Base-by-base conservation (phyloP, 1,139 yeast genomes). In the Kodamaea plutei region DNA sequence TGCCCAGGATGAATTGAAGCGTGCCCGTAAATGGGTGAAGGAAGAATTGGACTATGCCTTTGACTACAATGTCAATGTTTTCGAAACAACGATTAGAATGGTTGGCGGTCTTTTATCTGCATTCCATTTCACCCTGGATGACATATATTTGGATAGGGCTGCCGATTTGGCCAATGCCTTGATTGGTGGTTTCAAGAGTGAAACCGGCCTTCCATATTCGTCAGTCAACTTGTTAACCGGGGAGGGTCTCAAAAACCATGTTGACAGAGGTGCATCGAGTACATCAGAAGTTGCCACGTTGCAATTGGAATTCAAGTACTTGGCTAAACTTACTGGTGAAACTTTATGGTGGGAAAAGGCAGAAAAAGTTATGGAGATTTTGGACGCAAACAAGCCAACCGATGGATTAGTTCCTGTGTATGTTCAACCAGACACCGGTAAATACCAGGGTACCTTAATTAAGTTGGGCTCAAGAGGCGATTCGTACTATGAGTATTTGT, bases 31-130 rank as follows among this genome's bases (percentile, higher is more conserved):
- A 3, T 91, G 96, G 96, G 82, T 89, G 32, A 68, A 70, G 33
- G 63, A 76, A 30, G 76, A 69, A 26, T 57, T 68, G 43, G 64
- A 61, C 41, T 68, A 68, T 41, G 47, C 48, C 17, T 76, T 84
- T 47, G 84, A 87, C 51, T 74, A 78, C 45, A 73, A 76, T 22
- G 95, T 88, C 28, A 87, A 81, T 52, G 81, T 87, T 4, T 89
- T 89, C 56, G 97, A 89, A 54, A 87, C 96, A 8, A 87, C 97
- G 4, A 89, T 87, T 43, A 70, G 96, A 48, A 87, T 88, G 94
- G 64, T 89, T 29, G 97, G 97, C 25, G 97, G 97, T 0, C 65
- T 89, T 14, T 62, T 89, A 33, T 81, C 95, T 2, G 95, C 95
- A 0, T 78, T 76, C 52, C 80, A 84, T 45, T 61, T 88, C 23